Base-by-base conservation (phyloP, 139 green algal genomes). In the Chlamydomonas schloesseri region DNA sequence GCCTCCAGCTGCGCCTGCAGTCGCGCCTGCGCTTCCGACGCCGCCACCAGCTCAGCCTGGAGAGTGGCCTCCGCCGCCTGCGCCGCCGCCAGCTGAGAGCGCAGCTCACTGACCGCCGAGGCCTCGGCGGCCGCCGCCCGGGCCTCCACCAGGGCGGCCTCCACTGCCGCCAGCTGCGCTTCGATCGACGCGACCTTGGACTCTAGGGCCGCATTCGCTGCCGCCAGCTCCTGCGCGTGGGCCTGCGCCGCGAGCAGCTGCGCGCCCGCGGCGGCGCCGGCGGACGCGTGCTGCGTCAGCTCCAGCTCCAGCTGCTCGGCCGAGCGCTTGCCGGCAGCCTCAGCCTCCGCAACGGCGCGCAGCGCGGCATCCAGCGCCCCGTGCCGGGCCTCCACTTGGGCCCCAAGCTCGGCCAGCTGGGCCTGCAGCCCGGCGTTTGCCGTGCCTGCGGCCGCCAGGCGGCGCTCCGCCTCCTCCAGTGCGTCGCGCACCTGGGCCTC, bases 1-100 rank as follows among this genome's bases (percentile, higher is more conserved):
- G 53, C 60, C 72, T 77, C 47, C 21, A 58, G n/a, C 70, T 84
- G 74, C 58, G 84, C 73, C 79, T 84, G 71, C 69, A 86, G 53
- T 14, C 78, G 77, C 14, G 79, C 71, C 50, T 83, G 42, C 23
- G 72, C 74, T 20, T 57, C 24, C 34, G 23, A 24, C 0, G 67
- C 9, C 20, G 69, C 69, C 71, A 33, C 81, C 57, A 73, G 24
- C 71, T 81, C 33, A 0, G 21, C 34, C 70, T 74, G 74, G 55
- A 81, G 60, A 15, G 34, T 53, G 21, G 46, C 47, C 75, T 87
- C 81, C 31, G 73, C 69, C 15, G 14, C 78, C 47, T 14, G n/a
- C 1, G 78, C 64, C 26, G 62, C 78, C 46, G n/a, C 64, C 64
- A 84, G 46, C 65, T 65, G 18, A 57, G 62, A 33, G 31, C 72